Base-by-base conservation (phyloP, 208 protist species). In the Crithidia expoeki region DNA sequence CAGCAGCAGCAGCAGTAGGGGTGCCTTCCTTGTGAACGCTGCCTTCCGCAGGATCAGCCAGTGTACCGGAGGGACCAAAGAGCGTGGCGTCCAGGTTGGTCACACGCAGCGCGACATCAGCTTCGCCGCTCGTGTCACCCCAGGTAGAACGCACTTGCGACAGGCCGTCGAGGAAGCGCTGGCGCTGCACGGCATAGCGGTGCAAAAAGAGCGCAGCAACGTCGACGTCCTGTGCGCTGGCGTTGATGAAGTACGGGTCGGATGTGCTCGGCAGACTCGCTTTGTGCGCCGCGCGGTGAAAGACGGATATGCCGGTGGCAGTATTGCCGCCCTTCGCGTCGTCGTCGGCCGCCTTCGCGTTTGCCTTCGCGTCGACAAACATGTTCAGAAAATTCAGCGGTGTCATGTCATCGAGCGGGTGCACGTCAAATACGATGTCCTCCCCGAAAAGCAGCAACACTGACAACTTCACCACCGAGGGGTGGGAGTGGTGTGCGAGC, bases 341-440 rank as follows among this genome's bases (percentile, higher is more conserved):
- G 42, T 80, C 74, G 19, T 66, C 68, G 33, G 2, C 27, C 21
- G 33, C 56, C n/a, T 80, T 61, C 33, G 46, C 73, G 59, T 89
- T 87, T 4, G 57, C 55, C 82, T 90, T 94, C 27, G 86, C 89
- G 59, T 97, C 90, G 2, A 96, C 90, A 62, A 96, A 96, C 86
- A 96, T 94, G 58, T 93, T 80, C 19, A 95, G 73, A 71, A 97
- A 97, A 72, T 96, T 94, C 27, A 80, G 62, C 46, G 87, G 65
- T 0, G 90, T 95, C 73, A 97, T 89, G 67, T 96, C 93, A 64
- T 97, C 93, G n/a, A 97, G 80, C 17, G 93, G 93, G 70, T 97
- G 90, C 44, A 81, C 80, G 66, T 94, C 90, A 71, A 95, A 95
- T 57, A 94, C 83, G 53, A 95, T 87, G 42, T 95, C 89, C 68